phyloP scores from a whole-genome alignment of 768 basidiomycete genomes.

The Suillus variegatus region DNA sequence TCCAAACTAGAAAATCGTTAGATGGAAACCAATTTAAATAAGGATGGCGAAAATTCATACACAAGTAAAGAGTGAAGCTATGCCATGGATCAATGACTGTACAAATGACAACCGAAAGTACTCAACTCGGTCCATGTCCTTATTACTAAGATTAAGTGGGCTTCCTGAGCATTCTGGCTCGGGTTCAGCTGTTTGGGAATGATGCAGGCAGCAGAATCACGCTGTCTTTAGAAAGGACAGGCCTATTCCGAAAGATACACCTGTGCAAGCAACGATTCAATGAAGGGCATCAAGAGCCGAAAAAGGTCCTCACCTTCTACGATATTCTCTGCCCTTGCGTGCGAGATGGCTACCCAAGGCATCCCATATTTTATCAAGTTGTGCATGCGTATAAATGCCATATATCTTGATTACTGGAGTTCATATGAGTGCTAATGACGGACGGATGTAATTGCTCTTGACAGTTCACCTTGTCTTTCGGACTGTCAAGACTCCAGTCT shows the following conservation, averaged over 20 bases:
- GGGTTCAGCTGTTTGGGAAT: slow-evolving; percentile 44
- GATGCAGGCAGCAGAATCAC: slow-evolving; percentile 49
- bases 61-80: slow-evolving; percentile 63
- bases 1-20: slow-evolving; percentile 46
- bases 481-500: slow-evolving; percentile 26
- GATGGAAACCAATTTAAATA: slow-evolving; percentile 15
- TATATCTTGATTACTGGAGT: slow-evolving; percentile 47
- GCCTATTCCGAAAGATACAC: slow-evolving; percentile 45
- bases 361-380: slow-evolving; percentile 50
- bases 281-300: not conserved
- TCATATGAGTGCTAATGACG: not conserved
- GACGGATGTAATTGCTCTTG: not conserved
- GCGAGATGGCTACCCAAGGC: slow-evolving; percentile 42
- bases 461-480: slow-evolving; percentile 38
- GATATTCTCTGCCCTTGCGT: slow-evolving; percentile 53
- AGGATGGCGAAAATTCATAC: slow-evolving; percentile 34
- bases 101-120: not conserved
- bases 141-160: slow-evolving; percentile 39
- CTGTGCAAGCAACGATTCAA: slow-evolving; percentile 27
- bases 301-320: slow-evolving; percentile 39
- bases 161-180: slow-evolving; percentile 16
- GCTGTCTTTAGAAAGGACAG: slow-evolving; percentile 36
- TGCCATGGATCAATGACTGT: not conserved
- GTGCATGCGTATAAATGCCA: slow-evolving; percentile 50
- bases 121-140: slow-evolving; percentile 50